Evolutionary conservation across 495 filamentous ascomycete species (phyloP), one percentile per base, ranked within the genome.

Genomic region (Aspergillus egyptiacus): DNA sequence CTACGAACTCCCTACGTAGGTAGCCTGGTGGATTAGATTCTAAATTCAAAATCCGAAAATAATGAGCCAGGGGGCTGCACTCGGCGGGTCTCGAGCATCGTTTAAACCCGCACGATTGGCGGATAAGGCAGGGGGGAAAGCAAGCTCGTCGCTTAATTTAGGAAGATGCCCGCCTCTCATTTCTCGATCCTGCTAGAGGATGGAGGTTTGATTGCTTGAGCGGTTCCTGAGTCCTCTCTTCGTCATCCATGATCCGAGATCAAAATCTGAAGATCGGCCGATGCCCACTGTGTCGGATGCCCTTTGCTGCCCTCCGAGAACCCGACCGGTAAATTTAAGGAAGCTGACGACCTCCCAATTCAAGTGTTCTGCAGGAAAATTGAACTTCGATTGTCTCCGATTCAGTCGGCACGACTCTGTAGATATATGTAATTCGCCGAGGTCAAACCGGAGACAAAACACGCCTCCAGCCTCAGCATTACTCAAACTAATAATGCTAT

Each of bases 21-120:
- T n/a, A n/a, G n/a, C n/a, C n/a, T n/a, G n/a, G n/a, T n/a, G n/a
- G n/a, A n/a, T n/a, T n/a, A 34, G 25, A 39, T 48, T 50, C 35
- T 46, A 41, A 36, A 48, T 44, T 45, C 40, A 39, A 51, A 44
- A 36, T n/a, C n/a, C n/a, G n/a, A n/a, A n/a, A n/a, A n/a, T n/a
- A n/a, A n/a, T 31, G 47, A 46, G 46, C 51, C 58, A 56, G 56
- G 56, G 50, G 46, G 33, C 13, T 55, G 50, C 59, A 58, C 14
- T 31, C 47, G 46, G 39, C 22, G 51, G 49, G 44, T 54, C 53
- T 54, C 44, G 47, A 58, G 53, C 43, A 38, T 35, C 35, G 50
- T 54, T 47, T 56, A 50, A 57, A 59, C 53, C 56, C 37, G 43
- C 50, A 50, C 56, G 46, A 62, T 59, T 59, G 56, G 54, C 42